phyloP scores from a whole-genome alignment of 768 basidiomycete species.

The Tephrocybe sp. region DNA sequence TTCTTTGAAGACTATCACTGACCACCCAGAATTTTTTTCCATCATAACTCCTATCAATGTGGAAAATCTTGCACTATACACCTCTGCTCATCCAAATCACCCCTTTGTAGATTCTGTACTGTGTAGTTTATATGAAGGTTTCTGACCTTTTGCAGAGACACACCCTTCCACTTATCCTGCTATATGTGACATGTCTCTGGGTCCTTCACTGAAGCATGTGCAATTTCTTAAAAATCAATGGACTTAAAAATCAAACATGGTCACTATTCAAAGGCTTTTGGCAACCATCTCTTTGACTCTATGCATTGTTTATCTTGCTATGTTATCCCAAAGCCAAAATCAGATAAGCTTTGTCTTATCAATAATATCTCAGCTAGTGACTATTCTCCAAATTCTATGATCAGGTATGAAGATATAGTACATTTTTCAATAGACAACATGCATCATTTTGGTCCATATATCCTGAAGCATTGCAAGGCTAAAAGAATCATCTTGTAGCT shows the following conservation, averaged over 20 bases:
- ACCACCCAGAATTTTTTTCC: not conserved
- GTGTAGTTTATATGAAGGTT: not conserved
- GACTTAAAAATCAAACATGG: slow-evolving; percentile 23
- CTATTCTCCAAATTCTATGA: slow-evolving; percentile 36
- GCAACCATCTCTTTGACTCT: slow-evolving; percentile 34
- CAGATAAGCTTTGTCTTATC: slow-evolving; percentile 34
- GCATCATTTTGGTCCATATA: slow-evolving; percentile 26
- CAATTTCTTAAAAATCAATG: slow-evolving; percentile 16
- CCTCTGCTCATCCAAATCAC: not conserved
- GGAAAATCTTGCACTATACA: not conserved
- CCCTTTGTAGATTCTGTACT: not conserved
- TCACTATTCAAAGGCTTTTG: slow-evolving; percentile 32
- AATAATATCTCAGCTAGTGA: too few relatives aligned
- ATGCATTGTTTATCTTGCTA: slow-evolving; percentile 42
- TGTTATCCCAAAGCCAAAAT: slow-evolving; percentile 34
- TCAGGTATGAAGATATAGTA: slow-evolving; percentile 20
- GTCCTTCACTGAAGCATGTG: not conserved
- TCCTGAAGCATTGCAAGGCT: slow-evolving; percentile 15
- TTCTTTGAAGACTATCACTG: not conserved
- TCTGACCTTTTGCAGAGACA: not conserved
- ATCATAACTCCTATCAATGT: not conserved
- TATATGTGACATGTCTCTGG: not conserved
- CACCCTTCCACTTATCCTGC: not conserved
- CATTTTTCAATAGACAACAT: slow-evolving; percentile 33
- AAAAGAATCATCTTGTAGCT: slow-evolving; percentile 16